phyloP scores from a whole-genome alignment of 306 rosid species.

The Ziziphus jujuba region DNA sequence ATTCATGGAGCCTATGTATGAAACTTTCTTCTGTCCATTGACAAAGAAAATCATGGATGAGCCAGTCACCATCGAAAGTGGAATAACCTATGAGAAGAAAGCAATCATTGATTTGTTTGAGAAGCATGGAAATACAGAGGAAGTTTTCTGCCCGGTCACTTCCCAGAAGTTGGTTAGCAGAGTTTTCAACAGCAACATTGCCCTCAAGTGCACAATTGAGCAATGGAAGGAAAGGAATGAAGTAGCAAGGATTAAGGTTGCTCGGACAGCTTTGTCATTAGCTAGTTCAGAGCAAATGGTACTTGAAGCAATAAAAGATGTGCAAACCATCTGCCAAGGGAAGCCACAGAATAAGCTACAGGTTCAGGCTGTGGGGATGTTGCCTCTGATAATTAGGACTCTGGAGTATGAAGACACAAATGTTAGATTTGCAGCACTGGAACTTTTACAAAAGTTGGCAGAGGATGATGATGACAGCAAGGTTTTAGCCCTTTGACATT shows the following conservation, averaged over 20 bases:
- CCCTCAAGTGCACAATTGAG: constrained; percentile 39
- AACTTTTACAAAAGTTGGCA: constrained; percentile 29
- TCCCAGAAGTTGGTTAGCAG: constrained; percentile 32
- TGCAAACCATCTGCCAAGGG: constrained; percentile 33
- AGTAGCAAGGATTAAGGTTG: constrained; percentile 38
- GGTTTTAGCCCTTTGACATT: constrained; percentile 22
- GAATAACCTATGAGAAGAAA: constrained; percentile 42
- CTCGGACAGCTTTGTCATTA: constrained; percentile 35
- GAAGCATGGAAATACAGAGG: constrained; percentile 18
- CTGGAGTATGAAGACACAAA: constrained; percentile 37
- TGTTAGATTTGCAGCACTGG: constrained; percentile 32
- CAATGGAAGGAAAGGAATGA: constrained; percentile 55
- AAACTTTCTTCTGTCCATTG: constrained; percentile 49
- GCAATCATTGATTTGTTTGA: constrained; percentile 46
- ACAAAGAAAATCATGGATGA: constrained; percentile 46
- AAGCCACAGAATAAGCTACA: constrained; percentile 23
- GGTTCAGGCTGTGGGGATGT: constrained; percentile 30
- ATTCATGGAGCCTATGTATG: constrained; percentile 41
- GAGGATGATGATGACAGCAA: constrained; percentile 35
- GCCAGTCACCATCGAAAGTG: constrained; percentile 47
- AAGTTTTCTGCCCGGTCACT: constrained; percentile 36
- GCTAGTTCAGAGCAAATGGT: constrained; percentile 54
- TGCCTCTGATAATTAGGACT: constrained; percentile 33
- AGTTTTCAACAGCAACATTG: constrained; percentile 33
- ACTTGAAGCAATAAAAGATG: constrained; percentile 42